A percentile compares a stretch with the other conserved stretches of the same genome.
Evolutionary conservation across 495 filamentous ascomycete genomes (phyloP).

Genomic region (Lophiotrema nucula): DNA sequence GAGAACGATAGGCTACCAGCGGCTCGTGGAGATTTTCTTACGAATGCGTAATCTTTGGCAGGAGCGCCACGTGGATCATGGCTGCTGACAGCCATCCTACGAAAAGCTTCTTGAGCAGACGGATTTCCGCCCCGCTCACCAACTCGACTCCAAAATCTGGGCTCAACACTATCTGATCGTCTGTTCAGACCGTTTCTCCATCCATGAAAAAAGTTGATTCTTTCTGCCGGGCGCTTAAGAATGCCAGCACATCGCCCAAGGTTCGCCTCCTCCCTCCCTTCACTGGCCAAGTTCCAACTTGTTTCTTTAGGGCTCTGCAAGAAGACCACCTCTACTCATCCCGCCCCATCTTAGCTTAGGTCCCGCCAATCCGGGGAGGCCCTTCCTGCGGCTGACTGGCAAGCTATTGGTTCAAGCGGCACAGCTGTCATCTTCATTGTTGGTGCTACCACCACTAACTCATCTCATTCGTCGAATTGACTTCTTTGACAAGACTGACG

Average conservation of each 20-base stretch:
- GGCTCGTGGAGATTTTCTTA: neutral
- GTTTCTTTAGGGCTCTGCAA: neutral
- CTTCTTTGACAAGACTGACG: constrained; percentile 1
- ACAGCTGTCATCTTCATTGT: constrained; percentile 20
- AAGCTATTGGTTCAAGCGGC: constrained; percentile 16
- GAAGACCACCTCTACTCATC: neutral
- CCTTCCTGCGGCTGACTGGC: constrained; percentile 3
- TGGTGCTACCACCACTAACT: neutral
- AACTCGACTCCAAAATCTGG: neutral
- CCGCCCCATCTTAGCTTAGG: constrained; percentile 4
- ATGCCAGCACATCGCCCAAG: constrained; percentile 3
- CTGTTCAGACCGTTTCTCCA: no score
- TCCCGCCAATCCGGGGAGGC: constrained; percentile 17
- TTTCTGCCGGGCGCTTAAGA: constrained; percentile 8
- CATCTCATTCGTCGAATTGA: constrained; percentile 2
- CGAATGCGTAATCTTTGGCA: neutral
- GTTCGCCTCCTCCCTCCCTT: neutral
- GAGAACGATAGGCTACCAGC: neutral
- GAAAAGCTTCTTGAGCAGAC: constrained; percentile 15
- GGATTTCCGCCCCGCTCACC: constrained; percentile 11
- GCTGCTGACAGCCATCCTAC: constrained; percentile 22
- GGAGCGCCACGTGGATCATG: constrained; percentile 22
- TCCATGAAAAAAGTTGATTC: no score
- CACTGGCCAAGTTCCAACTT: constrained; percentile 18
- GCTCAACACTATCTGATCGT: neutral